Base-by-base conservation (phyloP, 2,329 filamentous ascomycete genomes). In the Penicillium crustosum region DNA sequence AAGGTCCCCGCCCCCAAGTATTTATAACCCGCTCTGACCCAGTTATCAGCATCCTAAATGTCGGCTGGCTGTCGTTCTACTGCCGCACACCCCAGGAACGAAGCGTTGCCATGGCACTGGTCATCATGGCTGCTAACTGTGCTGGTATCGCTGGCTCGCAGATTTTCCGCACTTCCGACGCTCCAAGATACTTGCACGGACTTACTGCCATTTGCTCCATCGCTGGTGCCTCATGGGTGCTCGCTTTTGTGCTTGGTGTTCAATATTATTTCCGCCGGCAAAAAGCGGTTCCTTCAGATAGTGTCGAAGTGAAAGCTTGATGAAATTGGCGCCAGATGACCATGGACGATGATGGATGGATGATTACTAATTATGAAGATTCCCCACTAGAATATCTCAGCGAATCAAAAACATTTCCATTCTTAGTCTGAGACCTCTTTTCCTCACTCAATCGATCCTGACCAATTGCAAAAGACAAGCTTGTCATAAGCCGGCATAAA, bases 41-140 rank as follows among this genome's bases (percentile, higher is more conserved):
- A 23, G 8, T 41, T 21, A 3, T 33, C 55, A 66, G 70, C 23
- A 65, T 73, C 17, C 75, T 86, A 23, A 86, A 86, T 65, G 83
- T 86, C 49, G 80, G 83, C 1, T 86, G 83, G 83, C 76, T 86
- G 67, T 85, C 82, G 0, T 72, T 86, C 0, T 78, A 81, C 2
- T 77, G 83, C 66, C 75, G 77, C 0, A 82, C 84, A 51, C 84
- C 83, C 0, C 83, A 86, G 60, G 80, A 85, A 62, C 75, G 83
- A 49, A 82, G 83, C 0, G 74, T 86, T 0, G 82, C 83, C 12
- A 86, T 86, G 84, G 83, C 83, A 79, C 62, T 76, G 49, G 69
- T 85, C 51, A 84, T 86, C 58, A 86, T 86, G 83, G 81, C 81
- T 21, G 84, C 83, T 48, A 87, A 87, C 62, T 82, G 82, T 27